Evolutionary conservation across 306 rosid genomes (phyloP).

Genomic region (Medicago ruthenica): DNA sequence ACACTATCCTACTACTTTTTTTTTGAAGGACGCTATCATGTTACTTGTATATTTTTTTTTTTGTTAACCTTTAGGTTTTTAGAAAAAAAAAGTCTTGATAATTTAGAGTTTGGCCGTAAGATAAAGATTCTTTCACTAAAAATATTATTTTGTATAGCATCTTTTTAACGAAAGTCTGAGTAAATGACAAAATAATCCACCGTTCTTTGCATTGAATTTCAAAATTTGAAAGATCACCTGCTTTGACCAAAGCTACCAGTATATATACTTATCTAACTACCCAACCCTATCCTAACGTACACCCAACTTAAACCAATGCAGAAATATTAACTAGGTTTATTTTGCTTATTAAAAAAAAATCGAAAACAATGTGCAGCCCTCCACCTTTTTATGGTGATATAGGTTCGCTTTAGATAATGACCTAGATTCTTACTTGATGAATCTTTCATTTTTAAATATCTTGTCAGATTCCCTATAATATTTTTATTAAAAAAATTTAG

Average conservation of each 20-base stretch:
- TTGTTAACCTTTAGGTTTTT: no score
- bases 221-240: slow-evolving; percentile 21
- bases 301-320: background rate
- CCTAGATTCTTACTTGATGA: background rate
- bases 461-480: no score
- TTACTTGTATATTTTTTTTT: no score
- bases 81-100: no score
- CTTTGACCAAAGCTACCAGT: slow-evolving; percentile 12
- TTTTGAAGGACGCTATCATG: no score
- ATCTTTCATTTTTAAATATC: background rate
- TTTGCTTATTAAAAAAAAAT: no score
- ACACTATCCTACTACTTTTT: no score
- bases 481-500: no score
- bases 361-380: slow-evolving; percentile 14
- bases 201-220: slow-evolving; percentile 17
- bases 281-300: background rate
- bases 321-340: background rate
- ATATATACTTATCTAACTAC: background rate
- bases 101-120: no score
- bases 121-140: no score
- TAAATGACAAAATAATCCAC: background rate
- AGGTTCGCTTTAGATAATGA: background rate
- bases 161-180: background rate
- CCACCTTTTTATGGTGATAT: background rate
- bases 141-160: no score